Evolutionary conservation across 176 grass and related monocot genomes (phyloP).

Genomic region (Rhynchospora tenuis): DNA sequence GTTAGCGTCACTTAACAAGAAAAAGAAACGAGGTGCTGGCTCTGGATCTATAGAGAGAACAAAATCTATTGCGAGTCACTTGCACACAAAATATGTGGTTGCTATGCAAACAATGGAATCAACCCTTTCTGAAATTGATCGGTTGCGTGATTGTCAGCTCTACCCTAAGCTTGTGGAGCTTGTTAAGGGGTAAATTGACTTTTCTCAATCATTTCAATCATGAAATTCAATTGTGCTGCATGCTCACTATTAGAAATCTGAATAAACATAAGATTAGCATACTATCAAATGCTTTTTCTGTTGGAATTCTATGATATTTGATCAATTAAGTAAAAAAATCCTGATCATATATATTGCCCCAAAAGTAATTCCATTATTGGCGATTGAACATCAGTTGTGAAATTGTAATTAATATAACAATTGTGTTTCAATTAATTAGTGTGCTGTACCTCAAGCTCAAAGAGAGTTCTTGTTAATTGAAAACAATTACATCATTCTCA

Average conservation of each 20-base stretch:
- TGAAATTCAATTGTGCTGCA: background rate
- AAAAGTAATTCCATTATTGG: background rate
- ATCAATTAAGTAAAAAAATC: background rate
- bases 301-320: background rate
- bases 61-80: conserved; percentile 63
- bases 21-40: conserved; percentile 51
- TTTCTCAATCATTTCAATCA: background rate
- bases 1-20: conserved; percentile 61
- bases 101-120: conserved; percentile 78
- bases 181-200: conserved; percentile 53
- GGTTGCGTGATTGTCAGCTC: conserved; percentile 68
- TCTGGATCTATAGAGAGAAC: conserved; percentile 58
- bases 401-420: background rate
- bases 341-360: background rate
- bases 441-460: background rate
- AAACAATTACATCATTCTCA: background rate
- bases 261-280: background rate
- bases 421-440: background rate
- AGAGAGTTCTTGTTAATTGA: background rate
- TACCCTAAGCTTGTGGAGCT: conserved; percentile 79
- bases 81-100: conserved; percentile 80
- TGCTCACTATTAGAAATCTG: background rate
- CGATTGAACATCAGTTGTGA: background rate
- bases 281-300: background rate
- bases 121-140: conserved; percentile 74